A percentile compares a stretch with the other conserved stretches of the same genome.
These are phyloP conservation scores for Orbilia quercus DNA, from an alignment of 2,329 filamentous ascomycete genomes.

Conservation along the genomic window DNA sequence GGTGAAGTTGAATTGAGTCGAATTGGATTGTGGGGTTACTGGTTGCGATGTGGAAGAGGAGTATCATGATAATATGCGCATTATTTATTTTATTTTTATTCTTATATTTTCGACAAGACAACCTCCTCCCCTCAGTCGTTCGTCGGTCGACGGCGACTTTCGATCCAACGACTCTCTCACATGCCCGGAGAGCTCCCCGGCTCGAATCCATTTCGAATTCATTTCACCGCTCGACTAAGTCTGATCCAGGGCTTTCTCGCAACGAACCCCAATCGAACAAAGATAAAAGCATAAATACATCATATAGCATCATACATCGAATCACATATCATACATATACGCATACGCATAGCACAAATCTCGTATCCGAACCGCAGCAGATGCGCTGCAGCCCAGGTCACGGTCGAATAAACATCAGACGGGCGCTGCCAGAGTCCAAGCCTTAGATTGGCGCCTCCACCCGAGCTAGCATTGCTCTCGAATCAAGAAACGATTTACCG, in stretches of 20 bases:
- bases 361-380: slow-evolving; percentile 49
- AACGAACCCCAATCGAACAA: slow-evolving; percentile 4
- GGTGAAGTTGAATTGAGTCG: neutral
- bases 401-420: slow-evolving; percentile 6
- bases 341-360: slow-evolving; percentile 1
- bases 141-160: slow-evolving; percentile 1
- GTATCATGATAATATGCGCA: neutral
- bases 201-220: neutral
- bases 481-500: slow-evolving; percentile 37
- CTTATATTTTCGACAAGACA: too few species aligned
- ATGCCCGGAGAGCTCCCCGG: neutral
- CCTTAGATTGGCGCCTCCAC: slow-evolving; percentile 50
- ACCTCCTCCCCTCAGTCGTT: neutral
- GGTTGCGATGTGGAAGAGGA: neutral
- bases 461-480: slow-evolving; percentile 40
- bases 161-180: neutral
- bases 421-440: slow-evolving; percentile 3
- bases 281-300: neutral
- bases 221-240: neutral
- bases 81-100: too few species aligned
- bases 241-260: neutral
- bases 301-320: too few species aligned
- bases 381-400: neutral
- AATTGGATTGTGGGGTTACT: too few species aligned
- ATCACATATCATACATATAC: too few species aligned